Evolutionary conservation across 805 yeast genomes (phyloP), one percentile per base, ranked within the genome.

Genomic region (Candida gorgasii): DNA sequence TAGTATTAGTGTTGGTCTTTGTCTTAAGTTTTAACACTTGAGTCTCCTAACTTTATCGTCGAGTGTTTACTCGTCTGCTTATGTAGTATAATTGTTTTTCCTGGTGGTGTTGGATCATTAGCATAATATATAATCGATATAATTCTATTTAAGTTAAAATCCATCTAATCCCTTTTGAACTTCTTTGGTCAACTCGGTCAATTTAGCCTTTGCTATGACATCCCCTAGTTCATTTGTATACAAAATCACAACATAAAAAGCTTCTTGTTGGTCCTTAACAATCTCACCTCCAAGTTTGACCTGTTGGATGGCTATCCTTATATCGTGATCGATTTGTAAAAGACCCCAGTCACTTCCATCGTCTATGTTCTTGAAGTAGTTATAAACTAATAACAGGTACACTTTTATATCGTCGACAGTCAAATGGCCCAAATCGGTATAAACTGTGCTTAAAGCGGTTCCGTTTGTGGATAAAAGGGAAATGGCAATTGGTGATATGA

Each of bases 401-500:
- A 69, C 62, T 36, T 59, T 62, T 31, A 69, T 56, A 34, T 51
- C 58, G 46, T 67, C 71, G 30, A 54, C 52, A 20, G 36, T 43
- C 22, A 40, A 50, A 16, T 39, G 41, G 36, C 40, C 49, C 20
- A 44, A 23, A 20, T 36, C 48, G 15, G 56, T 47, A 16, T 58
- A 51, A 13, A 71, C 73, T 0, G 74, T 67, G 17, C 71, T 60
- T 27, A 70, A 54, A 8, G 75, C 73, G 13, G 67, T 55, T 1
- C 75, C 76, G 24, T 58, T 58, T 15, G 50, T 31, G 1, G 73
- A 62, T 13, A 71, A 57, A 17, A 71, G 57, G 8, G 68, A 65
- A 7, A 67, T 53, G 12, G 66, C 56, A 6, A 63, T 35, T 7
- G 70, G 64, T 9, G 61, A 43, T 11, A 22, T 37, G 24, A 28